Evolutionary conservation across 495 filamentous ascomycete genomes (phyloP), one percentile per base, ranked within the genome.

Genomic region (Neurospora sp.): DNA sequence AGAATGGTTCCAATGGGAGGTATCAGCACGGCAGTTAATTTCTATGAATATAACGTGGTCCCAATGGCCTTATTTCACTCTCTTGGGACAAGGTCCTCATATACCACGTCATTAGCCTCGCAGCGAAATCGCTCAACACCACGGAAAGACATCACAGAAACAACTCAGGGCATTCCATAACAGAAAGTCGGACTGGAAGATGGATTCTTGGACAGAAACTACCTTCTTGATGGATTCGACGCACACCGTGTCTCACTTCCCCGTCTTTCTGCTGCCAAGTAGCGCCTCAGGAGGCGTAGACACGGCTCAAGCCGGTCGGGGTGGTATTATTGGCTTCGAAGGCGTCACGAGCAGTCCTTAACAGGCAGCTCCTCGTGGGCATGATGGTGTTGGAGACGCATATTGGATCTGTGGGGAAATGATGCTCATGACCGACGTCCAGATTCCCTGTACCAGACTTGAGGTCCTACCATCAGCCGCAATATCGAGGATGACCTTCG

Each of bases 281-380:
- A 75, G 77, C 74, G 71, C 70, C 54, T 40, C 37, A 49, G 27
- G 71, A 70, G 76, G 70, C 74, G 74, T 72, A 70, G 78, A 81
- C 77, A 81, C 78, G 79, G 79, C 77, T 42, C 78, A 78, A 71
- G 46, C 78, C 78, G 78, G 74, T 42, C 70, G 70, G 76, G 71
- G 75, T 81, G 46, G 79, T 74, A 77, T 79, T 62, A 60, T 62
- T 62, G 54, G 54, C 20, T 62, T 35, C 77, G 75, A 49, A 20
- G 54, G 44, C 77, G 74, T 79, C 77, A 80, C 77, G 73, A 77
- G 76, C 72, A 35, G 14, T 39, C 39, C 70, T 73, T 75, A 75
- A 79, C 77, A 77, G 79, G 78, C 44, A 71, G 74, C 70, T 41
- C 71, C 37, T 39, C 49, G 66, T 69, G 72, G 44, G 27, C 20